Evolutionary conservation across 495 filamentous ascomycete species (phyloP), one percentile per base, ranked within the genome.

Genomic region (Talaromyces wortmannii): DNA sequence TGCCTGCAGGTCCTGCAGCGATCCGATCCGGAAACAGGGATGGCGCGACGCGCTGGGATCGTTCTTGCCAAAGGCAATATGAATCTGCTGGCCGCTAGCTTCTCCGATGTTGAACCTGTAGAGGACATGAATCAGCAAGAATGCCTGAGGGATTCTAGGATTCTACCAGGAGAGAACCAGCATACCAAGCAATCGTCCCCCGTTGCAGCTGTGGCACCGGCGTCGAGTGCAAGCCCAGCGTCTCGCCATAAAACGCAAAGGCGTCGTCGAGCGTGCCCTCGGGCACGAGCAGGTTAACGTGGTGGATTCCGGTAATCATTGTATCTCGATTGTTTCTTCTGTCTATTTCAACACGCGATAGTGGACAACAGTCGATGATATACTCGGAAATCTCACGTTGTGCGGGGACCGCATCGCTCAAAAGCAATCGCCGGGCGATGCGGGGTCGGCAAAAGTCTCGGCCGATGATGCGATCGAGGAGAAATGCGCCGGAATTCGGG

Each of bases 201-300:
- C 60, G 69, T 52, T 83, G 79, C 0, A 76, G 56, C 12, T 65
- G 55, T 0, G 83, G 83, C 7, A 85, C 82, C 4, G 76, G 65
- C 0, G 73, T 68, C 5, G 75, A 59, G 4, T 60, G 72, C 13
- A 86, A 66, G 30, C 74, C 77, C 0, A 85, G 72, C 0, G 81
- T 85, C 4, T 60, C 57, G 52, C 63, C 74, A 65, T 85, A 86
- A 70, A 86, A 86, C 10, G 63, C 69, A 7, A 67, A 58, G 7
- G 83, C 83, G 8, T 76, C 67, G 18, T 72, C 66, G 30, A 85
- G 69, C 1, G 80, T 82, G 43, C 72, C 79, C 0, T 62, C 61
- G 0, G 82, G 79, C 17, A 85, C 78, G 4, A 78, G 70, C 56
- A 86, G 69, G 64, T 86, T 86, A 49, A 85, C 67, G 65, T 84